Percentiles rank a stretch among this genome's conserved stretches.
These are phyloP conservation scores for Nemania sp. DNA, from an alignment of 2,329 filamentous ascomycete species.

Conservation along the genomic window DNA sequence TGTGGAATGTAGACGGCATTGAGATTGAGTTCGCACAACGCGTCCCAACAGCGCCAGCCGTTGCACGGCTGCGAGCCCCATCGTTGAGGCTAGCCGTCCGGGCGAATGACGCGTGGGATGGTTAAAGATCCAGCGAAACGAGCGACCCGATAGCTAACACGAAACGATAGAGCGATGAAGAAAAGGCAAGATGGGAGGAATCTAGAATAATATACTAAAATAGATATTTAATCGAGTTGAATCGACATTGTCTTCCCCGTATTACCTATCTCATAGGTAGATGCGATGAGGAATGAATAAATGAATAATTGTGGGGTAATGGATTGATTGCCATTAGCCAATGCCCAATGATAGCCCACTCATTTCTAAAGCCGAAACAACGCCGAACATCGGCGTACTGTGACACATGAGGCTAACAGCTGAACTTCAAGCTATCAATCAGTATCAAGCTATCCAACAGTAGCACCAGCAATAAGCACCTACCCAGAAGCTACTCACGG, in stretches of 20 bases:
- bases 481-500: neutral
- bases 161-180: neutral
- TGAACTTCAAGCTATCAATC: too few species aligned
- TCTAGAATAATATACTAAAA: neutral
- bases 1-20: slow-evolving; percentile 30
- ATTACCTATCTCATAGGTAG: neutral
- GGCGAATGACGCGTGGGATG: neutral
- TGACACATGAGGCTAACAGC: slow-evolving; percentile 1
- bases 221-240: slow-evolving; percentile 1
- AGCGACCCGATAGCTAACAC: neutral
- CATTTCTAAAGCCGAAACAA: slow-evolving; percentile 28
- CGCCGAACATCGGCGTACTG: slow-evolving; percentile 28
- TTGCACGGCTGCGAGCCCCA: slow-evolving; percentile 44
- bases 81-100: slow-evolving; percentile 36
- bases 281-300: neutral
- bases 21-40: slow-evolving; percentile 32
- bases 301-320: slow-evolving; percentile 9
- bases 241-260: slow-evolving; percentile 1
- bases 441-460: too few species aligned
- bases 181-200: neutral
- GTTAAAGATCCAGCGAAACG: neutral
- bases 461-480: too few species aligned
- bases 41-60: slow-evolving; percentile 44
- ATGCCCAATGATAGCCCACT: slow-evolving; percentile 28
- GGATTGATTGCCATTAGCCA: slow-evolving; percentile 5